Conservation (phyloP, 2,329 filamentous ascomycete genomes). For the Cladosporium austrohemisphaericum region DNA sequence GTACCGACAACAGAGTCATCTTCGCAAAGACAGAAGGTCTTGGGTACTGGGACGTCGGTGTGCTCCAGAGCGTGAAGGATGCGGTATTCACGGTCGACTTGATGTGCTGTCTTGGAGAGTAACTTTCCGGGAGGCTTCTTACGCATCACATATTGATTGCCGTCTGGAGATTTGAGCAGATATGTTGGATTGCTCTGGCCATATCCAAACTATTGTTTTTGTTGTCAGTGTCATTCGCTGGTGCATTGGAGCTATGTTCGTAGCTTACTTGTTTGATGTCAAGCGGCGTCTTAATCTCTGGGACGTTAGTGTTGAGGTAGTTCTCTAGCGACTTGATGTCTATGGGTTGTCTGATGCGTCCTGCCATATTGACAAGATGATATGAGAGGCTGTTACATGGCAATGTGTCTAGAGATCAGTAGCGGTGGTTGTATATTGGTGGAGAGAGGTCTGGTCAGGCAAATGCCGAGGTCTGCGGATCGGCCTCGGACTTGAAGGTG, state of each 20-base stretch:
- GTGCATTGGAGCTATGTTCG: not conserved
- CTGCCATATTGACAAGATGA: constrained; percentile 60
- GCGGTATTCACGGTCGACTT: constrained; percentile 92
- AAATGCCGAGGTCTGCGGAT: constrained; percentile 12
- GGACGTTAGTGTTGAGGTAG: constrained; percentile 75
- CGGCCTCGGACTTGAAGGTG: not conserved
- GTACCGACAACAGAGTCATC: constrained; percentile 78
- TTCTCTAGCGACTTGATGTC: constrained; percentile 73
- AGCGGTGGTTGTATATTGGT: not conserved
- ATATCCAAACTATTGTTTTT: constrained; percentile 72
- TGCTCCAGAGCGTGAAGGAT: constrained; percentile 77
- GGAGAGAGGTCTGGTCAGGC: constrained; percentile 1
- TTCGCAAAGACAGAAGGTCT: constrained; percentile 79
- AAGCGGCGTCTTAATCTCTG: constrained; percentile 75
- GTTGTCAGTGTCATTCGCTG: constrained; percentile 5
- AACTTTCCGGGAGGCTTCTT: constrained; percentile 97
- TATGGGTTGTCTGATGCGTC: constrained; percentile 83
- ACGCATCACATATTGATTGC: constrained; percentile 77
- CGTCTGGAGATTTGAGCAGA: constrained; percentile 71
- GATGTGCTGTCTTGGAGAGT: constrained; percentile 88
- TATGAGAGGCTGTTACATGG: not conserved
- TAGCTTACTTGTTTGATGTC: constrained; percentile 76
- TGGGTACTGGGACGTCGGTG: constrained; percentile 83
- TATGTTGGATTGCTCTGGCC: constrained; percentile 98
- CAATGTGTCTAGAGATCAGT: not conserved